Base-by-base conservation (phyloP, 2,329 filamentous ascomycete genomes). In the Pyrenophora seminiperda region DNA sequence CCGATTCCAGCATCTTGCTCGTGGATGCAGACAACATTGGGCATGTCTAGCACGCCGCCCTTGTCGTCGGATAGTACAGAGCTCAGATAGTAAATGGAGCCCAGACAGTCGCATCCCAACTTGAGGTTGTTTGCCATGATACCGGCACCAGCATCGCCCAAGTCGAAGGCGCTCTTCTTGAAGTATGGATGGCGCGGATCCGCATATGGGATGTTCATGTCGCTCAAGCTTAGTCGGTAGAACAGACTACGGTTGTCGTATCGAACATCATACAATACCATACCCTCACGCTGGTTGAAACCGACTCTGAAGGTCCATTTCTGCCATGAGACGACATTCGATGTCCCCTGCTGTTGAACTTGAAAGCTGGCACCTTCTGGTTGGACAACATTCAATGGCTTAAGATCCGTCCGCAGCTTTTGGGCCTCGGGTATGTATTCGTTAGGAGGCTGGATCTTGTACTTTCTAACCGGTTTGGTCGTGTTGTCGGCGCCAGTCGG, bases 251-350 rank as follows among this genome's bases (percentile, higher is more conserved):
- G 80, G 34, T 77, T 75, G 53, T 83, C 84, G 59, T 87, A 87
- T 24, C 79, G 76, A 56, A 88, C 81, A 67, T 89, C 82, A 61
- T 89, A 85, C 5, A 89, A 73, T 1, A 88, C 83, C 76, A 87
- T 81, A 9, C 86, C 86, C 66, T 89, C 88, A 2, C 88, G 79
- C 38, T 83, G 80, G 67, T 86, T 90, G 75, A 88, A 89, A 29
- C 82, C 81, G 3, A 91, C 79, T 9, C 86, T 77, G 73, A 91
- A 85, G 1, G 81, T 77, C 86, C 87, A 90, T 60, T 87, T 89
- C 68, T 89, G 86, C 86, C 86, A 86, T 50, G 79, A 75, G 30
- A 89, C 66, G 15, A 78, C 73, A 43, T 78, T 81, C 2, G 83
- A 83, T 18, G 81, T 80, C 24, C 79, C 80, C 51, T 78, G 73